Percentiles rank a stretch among this genome's conserved stretches.
phyloP scores from a whole-genome alignment of 2,329 filamentous ascomycete species.

The Zymoseptoria brevis region DNA sequence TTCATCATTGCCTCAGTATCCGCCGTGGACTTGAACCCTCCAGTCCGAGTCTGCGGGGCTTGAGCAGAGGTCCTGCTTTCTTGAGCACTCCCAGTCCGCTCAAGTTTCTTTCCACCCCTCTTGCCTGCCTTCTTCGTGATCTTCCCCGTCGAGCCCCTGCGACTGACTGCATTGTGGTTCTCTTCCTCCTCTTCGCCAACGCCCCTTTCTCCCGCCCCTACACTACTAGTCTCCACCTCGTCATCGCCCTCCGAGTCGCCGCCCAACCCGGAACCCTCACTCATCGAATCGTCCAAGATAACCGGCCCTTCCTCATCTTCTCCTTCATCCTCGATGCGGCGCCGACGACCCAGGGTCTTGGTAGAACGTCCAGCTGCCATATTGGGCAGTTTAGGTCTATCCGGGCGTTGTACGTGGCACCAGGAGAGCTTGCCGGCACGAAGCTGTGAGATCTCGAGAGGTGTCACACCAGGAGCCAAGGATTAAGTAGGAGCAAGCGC shows the following conservation, averaged over 20 bases:
- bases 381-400: conserved; percentile 7
- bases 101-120: background rate
- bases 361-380: conserved; percentile 49
- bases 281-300: conserved; percentile 55
- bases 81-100: background rate
- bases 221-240: conserved; percentile 27
- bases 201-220: conserved; percentile 25
- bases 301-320: conserved; percentile 53
- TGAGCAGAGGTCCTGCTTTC: conserved; percentile 3
- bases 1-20: conserved; percentile 58
- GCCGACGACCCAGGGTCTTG: conserved; percentile 58
- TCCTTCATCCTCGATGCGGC: conserved; percentile 62
- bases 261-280: conserved; percentile 48
- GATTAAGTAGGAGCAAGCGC: background rate
- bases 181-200: conserved; percentile 6
- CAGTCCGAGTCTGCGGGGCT: conserved; percentile 10
- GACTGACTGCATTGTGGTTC: background rate
- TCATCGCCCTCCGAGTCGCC: conserved; percentile 52
- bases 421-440: background rate
- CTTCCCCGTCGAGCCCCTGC: background rate
- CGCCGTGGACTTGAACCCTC: conserved; percentile 37
- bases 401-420: background rate
- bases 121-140: background rate
- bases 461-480: background rate
- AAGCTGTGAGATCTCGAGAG: background rate